Evolutionary conservation across 2,329 filamentous ascomycete species (phyloP).

Genomic region (Botrytis deweyae): DNA sequence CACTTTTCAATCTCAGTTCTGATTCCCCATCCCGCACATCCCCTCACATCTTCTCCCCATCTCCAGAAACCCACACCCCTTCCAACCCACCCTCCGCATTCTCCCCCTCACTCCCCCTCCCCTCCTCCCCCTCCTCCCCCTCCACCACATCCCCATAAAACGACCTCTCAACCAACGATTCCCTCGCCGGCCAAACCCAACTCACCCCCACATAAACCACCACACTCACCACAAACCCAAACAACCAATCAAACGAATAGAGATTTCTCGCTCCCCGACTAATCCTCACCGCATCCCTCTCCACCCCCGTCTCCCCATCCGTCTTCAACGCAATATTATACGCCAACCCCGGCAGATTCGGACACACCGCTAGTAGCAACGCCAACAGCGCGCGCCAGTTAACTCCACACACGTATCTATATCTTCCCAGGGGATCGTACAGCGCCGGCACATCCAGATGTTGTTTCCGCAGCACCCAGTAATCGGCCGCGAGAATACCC

Average conservation of each 20-base stretch:
- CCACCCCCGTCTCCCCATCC: not conserved
- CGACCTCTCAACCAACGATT: slow-evolving; percentile 48
- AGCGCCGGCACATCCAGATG: slow-evolving; percentile 43
- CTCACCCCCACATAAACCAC: slow-evolving; percentile 55
- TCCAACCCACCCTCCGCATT: not conserved
- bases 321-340: slow-evolving; percentile 29
- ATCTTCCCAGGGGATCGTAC: slow-evolving; percentile 38
- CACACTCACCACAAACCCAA: slow-evolving; percentile 58
- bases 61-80: not conserved
- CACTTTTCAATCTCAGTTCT: slow-evolving; percentile 1
- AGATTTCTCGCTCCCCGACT: slow-evolving; percentile 51
- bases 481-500: slow-evolving; percentile 57
- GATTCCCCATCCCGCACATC: slow-evolving; percentile 23
- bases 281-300: slow-evolving; percentile 30
- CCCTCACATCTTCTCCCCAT: slow-evolving; percentile 24
- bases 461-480: slow-evolving; percentile 51
- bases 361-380: slow-evolving; percentile 31
- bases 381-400: slow-evolving; percentile 36
- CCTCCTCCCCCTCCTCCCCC: not conserved
- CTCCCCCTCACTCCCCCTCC: not conserved
- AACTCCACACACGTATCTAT: slow-evolving; percentile 35
- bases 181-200: slow-evolving; percentile 48
- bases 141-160: slow-evolving; percentile 41
- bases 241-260: slow-evolving; percentile 66
- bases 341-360: slow-evolving; percentile 35